phyloP scores from a whole-genome alignment of 345 rosid genomes.

The Toxicodendron radicans region DNA sequence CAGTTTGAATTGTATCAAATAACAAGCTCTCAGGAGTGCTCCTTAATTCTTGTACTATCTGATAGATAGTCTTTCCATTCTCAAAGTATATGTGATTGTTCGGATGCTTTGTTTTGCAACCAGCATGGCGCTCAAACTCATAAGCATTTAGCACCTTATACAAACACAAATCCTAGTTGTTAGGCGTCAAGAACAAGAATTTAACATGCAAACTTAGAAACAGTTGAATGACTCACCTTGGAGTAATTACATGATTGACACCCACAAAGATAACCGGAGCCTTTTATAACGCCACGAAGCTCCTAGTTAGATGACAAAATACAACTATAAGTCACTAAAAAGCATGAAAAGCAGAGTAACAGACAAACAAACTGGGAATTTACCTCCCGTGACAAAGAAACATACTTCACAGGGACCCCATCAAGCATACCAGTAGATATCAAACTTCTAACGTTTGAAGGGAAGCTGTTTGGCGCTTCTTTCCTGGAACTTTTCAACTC shows the following conservation, averaged over 20 bases:
- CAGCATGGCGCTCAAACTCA: conserved; percentile 91
- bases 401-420: conserved; percentile 84
- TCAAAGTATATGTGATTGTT: conserved; percentile 93
- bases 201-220: neutral
- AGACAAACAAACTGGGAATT: conserved; percentile 11
- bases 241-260: conserved; percentile 74
- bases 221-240: conserved; percentile 52
- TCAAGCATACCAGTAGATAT: conserved; percentile 94
- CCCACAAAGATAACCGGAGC: conserved; percentile 90
- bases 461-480: conserved; percentile 88
- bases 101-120: conserved; percentile 92
- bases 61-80: conserved; percentile 93
- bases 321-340: conserved; percentile 23
- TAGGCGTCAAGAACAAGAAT: neutral
- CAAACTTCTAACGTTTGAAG: conserved; percentile 90
- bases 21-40: conserved; percentile 70
- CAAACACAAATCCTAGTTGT: conserved; percentile 12
- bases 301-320: conserved; percentile 46
- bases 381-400: conserved; percentile 82
- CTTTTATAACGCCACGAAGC: conserved; percentile 78
- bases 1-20: conserved; percentile 74
- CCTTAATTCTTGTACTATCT: conserved; percentile 87
- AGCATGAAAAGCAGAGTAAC: conserved; percentile 20
- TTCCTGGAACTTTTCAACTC: conserved; percentile 59
- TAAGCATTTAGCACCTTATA: conserved; percentile 79